These are phyloP conservation scores for Colletotrichum lindemuthianum DNA, from an alignment of 2,329 filamentous ascomycete genomes.

Conservation along the genomic window DNA sequence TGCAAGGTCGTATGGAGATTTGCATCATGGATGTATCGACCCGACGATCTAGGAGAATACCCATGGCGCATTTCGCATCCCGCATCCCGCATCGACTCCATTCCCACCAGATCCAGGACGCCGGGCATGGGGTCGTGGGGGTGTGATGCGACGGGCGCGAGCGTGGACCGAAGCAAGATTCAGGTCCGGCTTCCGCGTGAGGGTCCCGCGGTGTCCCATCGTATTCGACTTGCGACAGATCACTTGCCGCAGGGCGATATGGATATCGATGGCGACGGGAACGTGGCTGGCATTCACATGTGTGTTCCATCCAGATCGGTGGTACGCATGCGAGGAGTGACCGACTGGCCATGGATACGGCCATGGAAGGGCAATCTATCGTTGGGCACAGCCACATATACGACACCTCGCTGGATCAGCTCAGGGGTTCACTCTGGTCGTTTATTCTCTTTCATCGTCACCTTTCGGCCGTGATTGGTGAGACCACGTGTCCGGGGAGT, in stretches of 20 bases:
- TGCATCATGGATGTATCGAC: slow-evolving; percentile 4
- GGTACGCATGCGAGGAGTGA: too few relatives aligned
- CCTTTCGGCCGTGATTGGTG: background rate
- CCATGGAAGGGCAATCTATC: background rate
- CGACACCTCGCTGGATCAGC: slow-evolving; percentile 11
- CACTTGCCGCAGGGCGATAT: background rate
- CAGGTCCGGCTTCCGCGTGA: slow-evolving; percentile 1
- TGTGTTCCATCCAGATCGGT: too few relatives aligned
- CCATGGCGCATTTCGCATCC: background rate
- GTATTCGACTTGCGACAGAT: too few relatives aligned
- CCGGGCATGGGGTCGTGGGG: too few relatives aligned
- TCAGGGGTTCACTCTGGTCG: slow-evolving; percentile 20
- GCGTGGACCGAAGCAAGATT: slow-evolving; percentile 9
- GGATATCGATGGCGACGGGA: background rate
- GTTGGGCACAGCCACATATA: background rate
- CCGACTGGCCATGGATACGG: too few relatives aligned
- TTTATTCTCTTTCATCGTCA: background rate
- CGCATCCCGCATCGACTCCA: too few relatives aligned
- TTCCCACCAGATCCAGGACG: background rate
- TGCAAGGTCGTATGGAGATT: background rate
- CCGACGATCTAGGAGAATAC: background rate
- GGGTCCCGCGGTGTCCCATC: background rate
- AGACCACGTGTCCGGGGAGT: slow-evolving; percentile 20
- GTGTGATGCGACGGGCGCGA: background rate
- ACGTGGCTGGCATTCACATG: too few relatives aligned